phyloP scores from a whole-genome alignment of 768 basidiomycete species.

The Hypholoma fasciculare region DNA sequence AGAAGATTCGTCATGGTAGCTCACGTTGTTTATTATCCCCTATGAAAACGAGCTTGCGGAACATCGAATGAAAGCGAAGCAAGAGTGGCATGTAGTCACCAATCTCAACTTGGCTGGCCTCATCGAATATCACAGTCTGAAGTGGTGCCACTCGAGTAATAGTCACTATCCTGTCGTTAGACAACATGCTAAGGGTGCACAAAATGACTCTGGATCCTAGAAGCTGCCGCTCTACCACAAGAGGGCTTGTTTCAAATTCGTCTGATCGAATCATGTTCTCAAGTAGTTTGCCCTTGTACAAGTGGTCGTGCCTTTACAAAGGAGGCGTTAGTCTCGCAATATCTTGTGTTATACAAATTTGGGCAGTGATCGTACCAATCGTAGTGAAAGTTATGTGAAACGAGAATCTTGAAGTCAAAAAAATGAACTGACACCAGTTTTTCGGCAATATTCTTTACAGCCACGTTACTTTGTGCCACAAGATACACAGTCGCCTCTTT shows the following conservation, averaged over 20 bases:
- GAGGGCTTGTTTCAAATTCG: constrained; percentile 19
- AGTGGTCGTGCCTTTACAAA: constrained; percentile 66
- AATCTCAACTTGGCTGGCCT: constrained; percentile 59
- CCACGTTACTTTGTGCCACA: constrained; percentile 74
- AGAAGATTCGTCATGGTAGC: constrained; percentile 21
- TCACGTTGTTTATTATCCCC: constrained; percentile 55
- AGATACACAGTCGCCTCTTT: constrained; percentile 53
- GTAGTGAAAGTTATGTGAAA: constrained; percentile 62
- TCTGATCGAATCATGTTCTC: constrained; percentile 50
- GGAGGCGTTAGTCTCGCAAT: not conserved
- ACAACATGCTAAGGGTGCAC: constrained; percentile 69
- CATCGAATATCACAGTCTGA: constrained; percentile 47
- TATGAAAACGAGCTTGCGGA: constrained; percentile 49
- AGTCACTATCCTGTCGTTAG: constrained; percentile 26
- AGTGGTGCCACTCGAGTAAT: constrained; percentile 33
- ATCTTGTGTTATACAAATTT: not conserved
- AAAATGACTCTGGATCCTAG: constrained; percentile 52
- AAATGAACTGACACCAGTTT: constrained; percentile 53
- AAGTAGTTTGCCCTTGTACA: constrained; percentile 47
- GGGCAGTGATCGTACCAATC: constrained; percentile 48
- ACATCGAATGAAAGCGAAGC: constrained; percentile 28
- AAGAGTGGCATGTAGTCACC: constrained; percentile 46
- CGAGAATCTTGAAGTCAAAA: constrained; percentile 56
- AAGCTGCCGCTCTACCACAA: constrained; percentile 19
- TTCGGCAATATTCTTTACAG: constrained; percentile 80